These are phyloP conservation scores for Tilletia indica DNA, from an alignment of 1,284 basidiomycete genomes.

Conservation along the genomic window DNA sequence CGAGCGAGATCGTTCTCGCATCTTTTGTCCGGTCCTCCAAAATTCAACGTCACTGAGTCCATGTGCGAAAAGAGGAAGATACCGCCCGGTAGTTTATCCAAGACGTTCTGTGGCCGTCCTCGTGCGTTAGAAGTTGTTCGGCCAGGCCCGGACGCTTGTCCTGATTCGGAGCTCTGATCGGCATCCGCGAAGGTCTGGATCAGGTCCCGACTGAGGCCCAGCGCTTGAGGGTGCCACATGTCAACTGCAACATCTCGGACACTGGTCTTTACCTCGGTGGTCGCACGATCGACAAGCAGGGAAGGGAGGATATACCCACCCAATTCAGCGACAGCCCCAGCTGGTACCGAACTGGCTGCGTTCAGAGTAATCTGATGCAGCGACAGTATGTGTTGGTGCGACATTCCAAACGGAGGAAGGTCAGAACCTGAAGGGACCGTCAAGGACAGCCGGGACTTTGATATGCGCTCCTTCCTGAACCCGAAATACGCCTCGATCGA, in stretches of 20 bases:
- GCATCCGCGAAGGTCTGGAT: neutral
- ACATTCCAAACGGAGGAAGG: constrained; percentile 22
- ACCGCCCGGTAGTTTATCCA: constrained; percentile 37
- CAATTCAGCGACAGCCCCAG: neutral
- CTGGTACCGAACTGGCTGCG: constrained; percentile 27
- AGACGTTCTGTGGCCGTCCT: constrained; percentile 16
- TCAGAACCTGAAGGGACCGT: constrained; percentile 7
- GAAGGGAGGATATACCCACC: neutral
- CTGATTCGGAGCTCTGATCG: neutral
- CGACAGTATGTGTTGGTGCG: constrained; percentile 37
- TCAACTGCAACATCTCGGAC: neutral
- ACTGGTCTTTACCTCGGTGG: neutral
- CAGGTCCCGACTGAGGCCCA: constrained; percentile 8
- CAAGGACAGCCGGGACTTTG: neutral
- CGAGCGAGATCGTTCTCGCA: constrained; percentile 37
- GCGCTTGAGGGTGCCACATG: constrained; percentile 13
- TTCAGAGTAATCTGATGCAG: constrained; percentile 35
- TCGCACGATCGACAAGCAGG: neutral
- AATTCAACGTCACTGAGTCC: constrained; percentile 35
- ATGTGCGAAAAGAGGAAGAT: constrained; percentile 38
- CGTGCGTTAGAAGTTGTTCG: neutral
- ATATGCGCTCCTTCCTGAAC: constrained; percentile 9
- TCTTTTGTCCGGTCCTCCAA: constrained; percentile 38
- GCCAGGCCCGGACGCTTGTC: neutral
- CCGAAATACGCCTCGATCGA: constrained; percentile 37